Evolutionary conservation across 23 red algal species (phyloP).

Genomic region (Gracilaria vermiculophylla): DNA sequence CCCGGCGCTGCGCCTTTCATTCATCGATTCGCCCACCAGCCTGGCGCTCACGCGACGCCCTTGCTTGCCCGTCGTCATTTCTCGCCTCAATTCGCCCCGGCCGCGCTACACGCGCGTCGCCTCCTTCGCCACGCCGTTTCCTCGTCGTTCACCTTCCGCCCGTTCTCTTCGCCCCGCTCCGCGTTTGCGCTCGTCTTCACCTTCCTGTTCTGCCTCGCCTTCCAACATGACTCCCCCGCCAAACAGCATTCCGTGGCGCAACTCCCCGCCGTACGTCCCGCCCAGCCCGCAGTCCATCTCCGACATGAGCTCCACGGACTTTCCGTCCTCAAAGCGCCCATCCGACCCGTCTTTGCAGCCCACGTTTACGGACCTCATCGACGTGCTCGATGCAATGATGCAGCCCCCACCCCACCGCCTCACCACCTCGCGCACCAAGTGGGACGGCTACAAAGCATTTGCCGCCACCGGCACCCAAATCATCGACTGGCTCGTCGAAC

Average conservation of each 20-base stretch:
- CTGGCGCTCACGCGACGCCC: not conserved
- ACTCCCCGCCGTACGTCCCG: not conserved
- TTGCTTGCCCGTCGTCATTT: not conserved
- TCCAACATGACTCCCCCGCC: conserved; percentile 11
- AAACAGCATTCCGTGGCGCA: conserved; percentile 35
- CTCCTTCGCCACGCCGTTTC: not conserved
- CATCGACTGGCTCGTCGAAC: conserved; percentile 33
- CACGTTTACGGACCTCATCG: conserved; percentile 39
- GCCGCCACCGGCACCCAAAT: conserved; percentile 25
- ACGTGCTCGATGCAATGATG: conserved; percentile 56
- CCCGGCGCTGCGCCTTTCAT: not conserved
- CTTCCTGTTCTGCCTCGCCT: not conserved
- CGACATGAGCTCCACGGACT: not conserved
- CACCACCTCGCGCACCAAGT: not conserved
- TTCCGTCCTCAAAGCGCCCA: conserved; percentile 11
- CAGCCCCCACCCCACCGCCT: not conserved
- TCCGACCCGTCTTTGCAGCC: conserved; percentile 7
- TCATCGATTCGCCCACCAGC: not conserved
- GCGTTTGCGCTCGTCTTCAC: not conserved
- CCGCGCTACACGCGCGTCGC: not conserved
- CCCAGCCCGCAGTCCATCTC: not conserved
- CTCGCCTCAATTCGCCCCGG: not conserved
- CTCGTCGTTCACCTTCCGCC: not conserved
- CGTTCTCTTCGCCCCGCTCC: not conserved
- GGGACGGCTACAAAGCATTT: conserved; percentile 33